phyloP scores from a whole-genome alignment of 2,329 filamentous ascomycete species.

The Madurella mycetomatis region DNA sequence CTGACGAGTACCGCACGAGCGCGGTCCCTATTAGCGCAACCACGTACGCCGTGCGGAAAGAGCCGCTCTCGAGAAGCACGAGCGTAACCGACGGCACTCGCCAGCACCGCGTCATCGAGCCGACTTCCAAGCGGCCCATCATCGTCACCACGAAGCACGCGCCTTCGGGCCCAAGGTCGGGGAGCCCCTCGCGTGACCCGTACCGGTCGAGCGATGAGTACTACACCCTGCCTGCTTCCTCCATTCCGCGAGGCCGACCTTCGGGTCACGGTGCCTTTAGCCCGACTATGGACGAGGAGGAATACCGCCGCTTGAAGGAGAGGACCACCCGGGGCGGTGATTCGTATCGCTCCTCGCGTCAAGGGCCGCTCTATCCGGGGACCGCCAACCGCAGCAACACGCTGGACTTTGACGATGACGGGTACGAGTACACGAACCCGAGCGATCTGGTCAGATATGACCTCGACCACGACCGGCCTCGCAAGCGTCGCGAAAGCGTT shows the following conservation, averaged over 20 bases:
- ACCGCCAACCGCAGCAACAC: slow-evolving; percentile 41
- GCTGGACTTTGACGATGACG: slow-evolving; percentile 54
- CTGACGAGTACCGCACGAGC: slow-evolving; percentile 32
- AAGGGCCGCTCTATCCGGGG: slow-evolving; percentile 43
- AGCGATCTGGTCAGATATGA: slow-evolving; percentile 59
- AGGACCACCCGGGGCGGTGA: slow-evolving; percentile 41
- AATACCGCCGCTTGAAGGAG: slow-evolving; percentile 47
- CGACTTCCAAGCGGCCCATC: slow-evolving; percentile 47
- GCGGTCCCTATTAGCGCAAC: slow-evolving; percentile 44
- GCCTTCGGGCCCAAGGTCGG: slow-evolving; percentile 32
- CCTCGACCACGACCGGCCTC: slow-evolving; percentile 47
- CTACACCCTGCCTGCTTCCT: slow-evolving; percentile 56
- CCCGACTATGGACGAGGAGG: slow-evolving; percentile 47
- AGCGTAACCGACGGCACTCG: slow-evolving; percentile 45
- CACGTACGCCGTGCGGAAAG: slow-evolving; percentile 54
- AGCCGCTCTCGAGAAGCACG: slow-evolving; percentile 44
- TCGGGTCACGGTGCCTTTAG: slow-evolving; percentile 41
- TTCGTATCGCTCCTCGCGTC: slow-evolving; percentile 44
- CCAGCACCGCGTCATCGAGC: slow-evolving; percentile 49
- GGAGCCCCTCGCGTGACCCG: slow-evolving; percentile 49
- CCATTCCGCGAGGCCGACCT: slow-evolving; percentile 46
- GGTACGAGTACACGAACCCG: slow-evolving; percentile 61
- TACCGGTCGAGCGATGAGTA: slow-evolving; percentile 53
- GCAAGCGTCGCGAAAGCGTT: slow-evolving; percentile 49
- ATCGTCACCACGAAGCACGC: slow-evolving; percentile 53